Conservation (phyloP, 116 monocot genomes). For the Iris pallida region DNA sequence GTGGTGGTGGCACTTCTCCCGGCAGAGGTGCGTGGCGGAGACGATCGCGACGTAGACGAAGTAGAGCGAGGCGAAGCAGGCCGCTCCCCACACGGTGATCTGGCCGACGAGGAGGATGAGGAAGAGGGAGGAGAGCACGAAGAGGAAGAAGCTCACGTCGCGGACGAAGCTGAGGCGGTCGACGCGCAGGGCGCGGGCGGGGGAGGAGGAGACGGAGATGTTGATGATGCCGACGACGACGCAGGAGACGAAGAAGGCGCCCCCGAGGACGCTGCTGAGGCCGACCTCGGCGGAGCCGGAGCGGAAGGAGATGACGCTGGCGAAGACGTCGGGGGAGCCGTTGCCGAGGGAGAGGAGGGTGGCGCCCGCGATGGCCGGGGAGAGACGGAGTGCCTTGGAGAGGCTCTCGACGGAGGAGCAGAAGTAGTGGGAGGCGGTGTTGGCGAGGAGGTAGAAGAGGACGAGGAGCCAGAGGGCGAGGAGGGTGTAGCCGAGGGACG, state of each 20-base stretch:
- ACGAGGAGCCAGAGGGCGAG: constrained; percentile 24
- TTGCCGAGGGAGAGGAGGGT: constrained; percentile 39
- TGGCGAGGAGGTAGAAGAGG: constrained; percentile 35
- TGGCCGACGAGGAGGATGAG: constrained; percentile 18
- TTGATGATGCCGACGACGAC: constrained; percentile 50
- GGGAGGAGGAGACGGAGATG: constrained; percentile 15
- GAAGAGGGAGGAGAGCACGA: constrained; percentile 22
- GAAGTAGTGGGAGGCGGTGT: constrained; percentile 36
- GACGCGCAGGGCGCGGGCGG: not conserved
- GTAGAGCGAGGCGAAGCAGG: constrained; percentile 26
- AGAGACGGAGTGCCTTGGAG: constrained; percentile 15
- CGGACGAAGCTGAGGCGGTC: constrained; percentile 35
- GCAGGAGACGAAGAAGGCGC: constrained; percentile 41
- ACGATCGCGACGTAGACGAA: constrained; percentile 32
- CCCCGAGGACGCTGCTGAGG: constrained; percentile 39
- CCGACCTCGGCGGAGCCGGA: constrained; percentile 27
- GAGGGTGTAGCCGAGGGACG: constrained; percentile 10
- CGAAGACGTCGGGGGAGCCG: constrained; percentile 35
- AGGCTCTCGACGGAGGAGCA: constrained; percentile 34
- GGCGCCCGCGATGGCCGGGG: constrained; percentile 34
- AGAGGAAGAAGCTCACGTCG: constrained; percentile 36
- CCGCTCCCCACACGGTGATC: constrained; percentile 22
- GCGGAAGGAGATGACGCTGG: constrained; percentile 32
- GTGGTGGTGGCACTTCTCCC: constrained; percentile 4
- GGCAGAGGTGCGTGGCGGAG: constrained; percentile 25